These are phyloP conservation scores for Fusarium dlaminii DNA, from an alignment of 2,329 filamentous ascomycete genomes.

Conservation along the genomic window DNA sequence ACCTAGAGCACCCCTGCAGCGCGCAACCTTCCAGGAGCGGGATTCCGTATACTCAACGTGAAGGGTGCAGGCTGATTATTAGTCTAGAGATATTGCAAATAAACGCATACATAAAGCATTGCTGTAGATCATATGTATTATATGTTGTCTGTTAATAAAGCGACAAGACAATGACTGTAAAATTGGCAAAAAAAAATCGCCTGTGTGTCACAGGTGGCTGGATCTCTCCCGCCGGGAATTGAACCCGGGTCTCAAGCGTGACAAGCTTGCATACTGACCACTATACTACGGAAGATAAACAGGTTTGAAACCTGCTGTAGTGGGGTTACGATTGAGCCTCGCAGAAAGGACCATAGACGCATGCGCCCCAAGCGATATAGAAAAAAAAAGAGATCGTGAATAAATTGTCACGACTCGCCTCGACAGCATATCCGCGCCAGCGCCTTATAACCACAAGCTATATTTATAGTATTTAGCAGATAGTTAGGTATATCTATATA, in stretches of 20 bases:
- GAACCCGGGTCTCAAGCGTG: background rate
- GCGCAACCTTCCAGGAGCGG: accelerated
- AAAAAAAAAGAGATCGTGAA: background rate
- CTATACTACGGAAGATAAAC: conserved; percentile 12
- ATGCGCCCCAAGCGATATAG: accelerated
- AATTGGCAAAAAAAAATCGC: background rate
- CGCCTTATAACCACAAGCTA: background rate
- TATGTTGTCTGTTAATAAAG: background rate
- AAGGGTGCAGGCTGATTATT: too few species aligned
- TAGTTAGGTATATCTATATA: too few species aligned
- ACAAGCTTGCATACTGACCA: background rate
- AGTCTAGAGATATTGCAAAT: accelerated
- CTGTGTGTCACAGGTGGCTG: conserved; percentile 1
- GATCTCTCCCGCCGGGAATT: background rate
- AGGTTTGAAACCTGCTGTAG: conserved; percentile 2
- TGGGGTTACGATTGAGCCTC: background rate
- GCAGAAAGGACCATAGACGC: background rate
- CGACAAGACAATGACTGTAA: background rate
- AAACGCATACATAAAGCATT: accelerated
- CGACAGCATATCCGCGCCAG: background rate
- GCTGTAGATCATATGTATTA: accelerated
- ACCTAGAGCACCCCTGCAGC: accelerated
- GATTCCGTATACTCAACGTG: too few species aligned
- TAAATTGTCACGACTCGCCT: too few species aligned
- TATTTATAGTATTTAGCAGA: too few species aligned